Evolutionary conservation across 768 basidiomycete genomes (phyloP), one percentile per base, ranked within the genome.

Genomic region (Inosperma sp.): DNA sequence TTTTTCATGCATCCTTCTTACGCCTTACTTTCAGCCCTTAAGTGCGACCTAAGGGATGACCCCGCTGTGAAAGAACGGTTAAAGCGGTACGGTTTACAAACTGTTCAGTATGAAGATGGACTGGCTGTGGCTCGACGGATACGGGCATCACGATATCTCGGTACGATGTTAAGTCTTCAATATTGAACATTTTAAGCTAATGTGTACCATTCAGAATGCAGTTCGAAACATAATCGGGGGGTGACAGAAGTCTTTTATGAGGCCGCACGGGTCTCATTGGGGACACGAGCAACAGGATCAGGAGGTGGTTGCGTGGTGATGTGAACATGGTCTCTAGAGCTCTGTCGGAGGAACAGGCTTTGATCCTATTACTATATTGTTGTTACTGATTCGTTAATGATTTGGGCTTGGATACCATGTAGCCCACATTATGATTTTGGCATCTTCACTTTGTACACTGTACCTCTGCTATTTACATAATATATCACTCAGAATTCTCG

Each of bases 21-120:
- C 33, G 19, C 29, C 47, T 27, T 46, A 16, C 59, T 48, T 56
- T 48, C 48, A 92, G 95, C 95, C 8, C 77, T 96, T 31, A 98
- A 98, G 73, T 98, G 95, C 59, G 95, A 98, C 69, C 78, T 98
- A 34, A 77, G 95, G 44, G 93, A 96, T 50, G 95, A 98, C 62
- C 73, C 73, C 10, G 71, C 76, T 6, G 79, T 85, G 17, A 77
- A 76, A 62, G 88, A 90, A 41, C 80, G 85, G 47, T 74, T 97
- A 44, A 80, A 80, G 34, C 79, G 85, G 47, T 81, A 83, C 57
- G 81, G 82, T 9, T 69, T 74, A 57, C 83, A 83, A 55, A 78
- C 89, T 5, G 83, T 96, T 22, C 83, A 91, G 59, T 98, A 97
- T 58, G 94, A 98, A 57, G 88, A 96, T 59, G 95, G 94, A 1